A percentile compares a stretch with the other conserved stretches of the same genome.
These are phyloP conservation scores for Mucor circinelloides DNA, from an alignment of 371 early-diverging fungal species.

Conservation along the genomic window DNA sequence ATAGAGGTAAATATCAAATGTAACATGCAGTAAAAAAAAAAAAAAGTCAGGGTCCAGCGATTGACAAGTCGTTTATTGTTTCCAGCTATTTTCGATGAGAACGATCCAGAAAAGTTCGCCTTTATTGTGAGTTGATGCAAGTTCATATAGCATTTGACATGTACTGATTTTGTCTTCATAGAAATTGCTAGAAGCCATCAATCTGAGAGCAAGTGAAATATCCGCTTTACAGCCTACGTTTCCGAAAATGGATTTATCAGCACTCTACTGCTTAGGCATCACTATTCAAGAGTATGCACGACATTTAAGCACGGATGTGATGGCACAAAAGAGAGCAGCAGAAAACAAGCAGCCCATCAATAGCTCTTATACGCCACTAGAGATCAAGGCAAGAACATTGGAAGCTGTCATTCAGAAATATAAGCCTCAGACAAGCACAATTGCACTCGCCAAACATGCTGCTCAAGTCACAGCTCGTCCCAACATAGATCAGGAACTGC, in stretches of 20 bases:
- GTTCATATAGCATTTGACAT: background rate
- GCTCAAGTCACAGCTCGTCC: background rate
- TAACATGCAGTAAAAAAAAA: too few relatives aligned
- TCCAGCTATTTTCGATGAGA: background rate
- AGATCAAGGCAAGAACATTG: background rate
- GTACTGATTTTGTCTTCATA: background rate
- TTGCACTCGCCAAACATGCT: background rate
- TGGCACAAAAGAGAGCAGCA: background rate
- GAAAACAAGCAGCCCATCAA: background rate
- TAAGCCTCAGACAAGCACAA: background rate
- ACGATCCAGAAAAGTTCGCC: background rate
- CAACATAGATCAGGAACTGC: background rate
- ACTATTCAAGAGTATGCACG: conserved; percentile 12
- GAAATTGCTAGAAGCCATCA: conserved; percentile 16
- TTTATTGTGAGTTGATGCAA: background rate
- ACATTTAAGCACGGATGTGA: background rate
- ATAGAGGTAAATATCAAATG: background rate
- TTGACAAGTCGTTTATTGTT: background rate
- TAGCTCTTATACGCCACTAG: background rate
- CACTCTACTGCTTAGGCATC: conserved; percentile 14
- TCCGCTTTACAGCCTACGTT: background rate
- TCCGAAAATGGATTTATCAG: conserved; percentile 9
- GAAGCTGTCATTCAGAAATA: background rate
- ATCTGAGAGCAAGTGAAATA: conserved; percentile 5
- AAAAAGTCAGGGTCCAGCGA: background rate